Percentiles rank a stretch among this genome's conserved stretches.
These are phyloP conservation scores for Kwoniella bestiolae DNA, from an alignment of 768 basidiomycete species.

Conservation along the genomic window DNA sequence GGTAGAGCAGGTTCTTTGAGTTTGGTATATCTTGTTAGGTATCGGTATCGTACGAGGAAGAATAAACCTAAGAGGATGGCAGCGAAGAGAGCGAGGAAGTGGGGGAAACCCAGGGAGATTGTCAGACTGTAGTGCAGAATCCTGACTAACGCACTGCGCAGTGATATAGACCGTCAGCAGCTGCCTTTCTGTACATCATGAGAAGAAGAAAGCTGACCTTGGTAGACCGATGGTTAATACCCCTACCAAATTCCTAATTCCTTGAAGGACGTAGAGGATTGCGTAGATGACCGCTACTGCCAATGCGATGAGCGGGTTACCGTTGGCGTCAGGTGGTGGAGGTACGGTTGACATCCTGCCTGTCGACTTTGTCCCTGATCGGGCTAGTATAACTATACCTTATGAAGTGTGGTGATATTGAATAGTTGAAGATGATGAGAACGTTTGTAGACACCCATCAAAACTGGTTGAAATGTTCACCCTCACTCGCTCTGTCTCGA, in stretches of 20 bases:
- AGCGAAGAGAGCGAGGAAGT: conserved; percentile 76
- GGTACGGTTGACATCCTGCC: conserved; percentile 20
- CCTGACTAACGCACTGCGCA: conserved; percentile 50
- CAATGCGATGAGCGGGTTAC: conserved; percentile 51
- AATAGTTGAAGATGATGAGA: too few relatives aligned
- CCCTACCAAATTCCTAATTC: conserved; percentile 62
- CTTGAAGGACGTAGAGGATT: conserved; percentile 52
- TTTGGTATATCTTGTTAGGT: conserved; percentile 59
- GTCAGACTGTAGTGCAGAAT: conserved; percentile 57
- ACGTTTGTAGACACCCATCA: too few relatives aligned
- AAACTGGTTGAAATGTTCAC: too few relatives aligned
- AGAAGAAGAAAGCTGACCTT: conserved; percentile 58
- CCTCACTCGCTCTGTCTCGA: too few relatives aligned
- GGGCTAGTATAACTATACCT: too few relatives aligned
- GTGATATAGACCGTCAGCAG: background rate
- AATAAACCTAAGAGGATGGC: conserved; percentile 71
- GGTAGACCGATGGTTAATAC: conserved; percentile 85
- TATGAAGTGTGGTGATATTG: too few relatives aligned
- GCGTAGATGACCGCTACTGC: conserved; percentile 53
- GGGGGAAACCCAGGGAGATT: conserved; percentile 84
- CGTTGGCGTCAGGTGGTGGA: conserved; percentile 26
- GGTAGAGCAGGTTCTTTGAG: conserved; percentile 56
- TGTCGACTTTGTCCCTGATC: too few relatives aligned
- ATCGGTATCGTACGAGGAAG: conserved; percentile 74
- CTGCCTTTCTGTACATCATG: conserved; percentile 8